Evolutionary conservation across 106 monocot genomes (phyloP).

Genomic region (Platanthera zijinensis): DNA sequence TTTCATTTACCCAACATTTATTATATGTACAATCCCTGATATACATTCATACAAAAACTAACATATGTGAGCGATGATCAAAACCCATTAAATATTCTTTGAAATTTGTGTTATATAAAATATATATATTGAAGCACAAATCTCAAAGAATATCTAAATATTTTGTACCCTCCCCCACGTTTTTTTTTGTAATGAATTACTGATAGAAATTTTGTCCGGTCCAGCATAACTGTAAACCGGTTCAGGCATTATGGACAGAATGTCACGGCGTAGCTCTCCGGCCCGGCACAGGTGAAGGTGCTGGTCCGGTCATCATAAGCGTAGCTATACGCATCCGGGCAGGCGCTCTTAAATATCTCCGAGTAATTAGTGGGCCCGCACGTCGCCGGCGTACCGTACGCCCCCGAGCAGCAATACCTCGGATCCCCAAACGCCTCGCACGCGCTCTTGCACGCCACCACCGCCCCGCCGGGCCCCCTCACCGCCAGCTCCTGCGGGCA

Average conservation of each 20-base stretch:
- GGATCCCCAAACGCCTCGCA: constrained; percentile 28
- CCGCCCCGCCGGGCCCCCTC: constrained; percentile 19
- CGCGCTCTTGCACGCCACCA: constrained; percentile 21
- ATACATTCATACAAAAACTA: too few species aligned
- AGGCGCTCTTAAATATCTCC: constrained; percentile 22
- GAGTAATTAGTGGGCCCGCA: constrained; percentile 32
- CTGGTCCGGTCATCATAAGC: constrained; percentile 33
- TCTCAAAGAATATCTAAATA: too few species aligned
- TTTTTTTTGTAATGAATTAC: too few species aligned
- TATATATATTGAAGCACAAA: too few species aligned
- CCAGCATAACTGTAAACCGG: too few species aligned
- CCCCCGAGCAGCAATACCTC: constrained; percentile 26
- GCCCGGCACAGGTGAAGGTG: constrained; percentile 32
- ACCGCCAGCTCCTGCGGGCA: constrained; percentile 33
- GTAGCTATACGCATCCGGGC: constrained; percentile 36
- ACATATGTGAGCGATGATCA: too few species aligned
- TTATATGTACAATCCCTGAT: too few species aligned
- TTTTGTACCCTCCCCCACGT: too few species aligned
- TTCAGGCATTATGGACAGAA: constrained; percentile 25
- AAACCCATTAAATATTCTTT: too few species aligned
- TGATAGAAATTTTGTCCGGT: too few species aligned
- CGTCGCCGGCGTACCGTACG: constrained; percentile 14
- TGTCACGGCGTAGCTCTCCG: constrained; percentile 20
- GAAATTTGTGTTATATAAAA: too few species aligned
- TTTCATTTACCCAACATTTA: too few species aligned